Conservation (phyloP, 192 early-diverging fungal species). For the Coemansia reversa region DNA sequence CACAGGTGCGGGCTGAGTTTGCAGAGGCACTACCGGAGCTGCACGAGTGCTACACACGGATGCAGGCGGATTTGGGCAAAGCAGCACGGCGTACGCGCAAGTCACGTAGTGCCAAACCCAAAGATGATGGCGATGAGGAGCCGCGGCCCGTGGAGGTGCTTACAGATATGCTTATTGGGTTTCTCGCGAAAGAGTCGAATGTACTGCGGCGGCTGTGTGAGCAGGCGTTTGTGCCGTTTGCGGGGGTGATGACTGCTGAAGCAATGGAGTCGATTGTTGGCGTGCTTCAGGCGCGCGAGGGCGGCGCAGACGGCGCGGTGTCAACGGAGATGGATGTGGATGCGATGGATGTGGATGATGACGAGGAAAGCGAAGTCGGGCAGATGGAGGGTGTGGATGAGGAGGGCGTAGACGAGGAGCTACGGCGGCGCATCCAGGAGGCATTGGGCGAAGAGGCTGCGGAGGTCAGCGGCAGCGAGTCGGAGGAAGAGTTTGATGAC, state of each 20-base stretch:
- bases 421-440: constrained; percentile 48
- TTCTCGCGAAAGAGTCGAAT: constrained; percentile 81
- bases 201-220: constrained; percentile 73
- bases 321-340: constrained; percentile 56
- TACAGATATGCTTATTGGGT: constrained; percentile 85
- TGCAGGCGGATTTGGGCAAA: constrained; percentile 55
- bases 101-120: constrained; percentile 16
- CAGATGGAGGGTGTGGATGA: constrained; percentile 33
- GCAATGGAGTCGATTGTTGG: constrained; percentile 74
- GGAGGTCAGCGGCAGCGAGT: constrained; percentile 57
- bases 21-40: constrained; percentile 66
- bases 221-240: constrained; percentile 84
- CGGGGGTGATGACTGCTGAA: constrained; percentile 68
- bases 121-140: constrained; percentile 58
- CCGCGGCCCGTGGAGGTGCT: constrained; percentile 88
- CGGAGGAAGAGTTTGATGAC: constrained; percentile 69
- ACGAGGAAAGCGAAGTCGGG: constrained; percentile 56
- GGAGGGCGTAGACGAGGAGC: constrained; percentile 55
- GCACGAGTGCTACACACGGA: constrained; percentile 68
- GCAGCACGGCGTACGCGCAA: constrained; percentile 50
- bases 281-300: constrained; percentile 64
- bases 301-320: constrained; percentile 58
- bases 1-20: constrained; percentile 61
- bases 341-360: constrained; percentile 47
- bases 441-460: constrained; percentile 50